phyloP scores from a whole-genome alignment of 768 basidiomycete species.

The Mycena pura region DNA sequence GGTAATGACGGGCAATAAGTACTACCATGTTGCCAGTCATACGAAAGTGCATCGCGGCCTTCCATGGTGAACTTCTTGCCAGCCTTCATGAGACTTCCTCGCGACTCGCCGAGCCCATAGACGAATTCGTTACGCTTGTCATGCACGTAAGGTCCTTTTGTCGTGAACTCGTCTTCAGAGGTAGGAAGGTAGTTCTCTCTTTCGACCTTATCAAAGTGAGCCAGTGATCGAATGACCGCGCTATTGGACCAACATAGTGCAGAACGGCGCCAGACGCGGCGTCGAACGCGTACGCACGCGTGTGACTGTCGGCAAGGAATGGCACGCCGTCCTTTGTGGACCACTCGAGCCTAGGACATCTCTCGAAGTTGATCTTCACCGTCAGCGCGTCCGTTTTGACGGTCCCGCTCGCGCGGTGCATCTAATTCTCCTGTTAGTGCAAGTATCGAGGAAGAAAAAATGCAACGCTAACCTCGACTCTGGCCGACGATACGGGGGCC shows the following conservation, averaged over 20 bases:
- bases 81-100: slow-evolving; percentile 23
- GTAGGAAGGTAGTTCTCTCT: slow-evolving; percentile 23
- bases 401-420: slow-evolving; percentile 3
- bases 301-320: slow-evolving; percentile 22
- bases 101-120: slow-evolving; percentile 27
- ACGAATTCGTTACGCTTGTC: slow-evolving; percentile 25
- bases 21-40: slow-evolving; percentile 24
- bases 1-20: background rate
- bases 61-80: slow-evolving; percentile 26
- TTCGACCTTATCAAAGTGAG: slow-evolving; percentile 7
- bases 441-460: background rate
- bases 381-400: slow-evolving; percentile 15
- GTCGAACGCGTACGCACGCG: slow-evolving; percentile 26
- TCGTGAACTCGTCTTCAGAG: slow-evolving; percentile 24
- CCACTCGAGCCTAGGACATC: slow-evolving; percentile 24
- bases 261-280: slow-evolving; percentile 23
- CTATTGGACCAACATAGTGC: slow-evolving; percentile 17
- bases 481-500: background rate
- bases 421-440: background rate
- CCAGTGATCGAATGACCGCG: no score
- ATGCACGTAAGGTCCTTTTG: slow-evolving; percentile 18
- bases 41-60: slow-evolving; percentile 24
- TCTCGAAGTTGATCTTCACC: slow-evolving; percentile 17
- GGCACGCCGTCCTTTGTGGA: slow-evolving; percentile 20
- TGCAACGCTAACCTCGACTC: background rate